Base-by-base conservation (phyloP, 1,139 yeast species). In the Kodamaea plutei region DNA sequence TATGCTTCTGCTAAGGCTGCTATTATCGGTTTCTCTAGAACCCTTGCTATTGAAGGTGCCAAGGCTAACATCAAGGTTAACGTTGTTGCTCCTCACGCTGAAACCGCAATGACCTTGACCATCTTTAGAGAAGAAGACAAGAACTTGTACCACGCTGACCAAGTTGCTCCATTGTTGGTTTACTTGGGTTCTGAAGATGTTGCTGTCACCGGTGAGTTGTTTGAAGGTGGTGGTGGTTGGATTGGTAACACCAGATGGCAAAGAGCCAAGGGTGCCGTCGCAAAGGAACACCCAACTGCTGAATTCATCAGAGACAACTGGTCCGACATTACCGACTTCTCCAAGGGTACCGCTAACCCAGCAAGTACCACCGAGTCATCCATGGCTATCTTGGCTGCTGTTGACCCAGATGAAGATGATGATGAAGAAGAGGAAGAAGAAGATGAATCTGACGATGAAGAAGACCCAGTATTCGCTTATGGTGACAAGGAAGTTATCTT, bases 61-160 rank as follows among this genome's bases (percentile, higher is more conserved):
- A 87, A 76, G 61, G 56, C 67, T 52, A 79, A 82, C 54, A 85
- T 91, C 48, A 70, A 71, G 52, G 91, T 79, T 38, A 85, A 89
- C 56, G 73, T 79, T 29, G 82, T 88, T 57, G 97, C 97, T 28
- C 98, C 98, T 37, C 96, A 89, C 56, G 97, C 97, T 26, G 96
- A 89, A 54, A 89, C 98, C 30, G 91, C 94, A 41, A 91, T 91
- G 98, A 91, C 97, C 20, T 74, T 77, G 54, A 82, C 95, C 7
- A 76, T 91, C 33, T 85, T 89, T 65, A 73, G 79, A 33, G 83
- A 81, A 39, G 66, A 67, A 33, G 97, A 89, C 58, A 65, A 68
- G 43, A 85, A 85, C 61, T 77, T 81, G 52, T 87, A 82, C 64
- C 88, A 85, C 50, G 91, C 97, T 11, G 78, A 81, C 39, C 87